Conservation (phyloP, 805 yeast genomes). For the Yamadazyma ubonensis region DNA sequence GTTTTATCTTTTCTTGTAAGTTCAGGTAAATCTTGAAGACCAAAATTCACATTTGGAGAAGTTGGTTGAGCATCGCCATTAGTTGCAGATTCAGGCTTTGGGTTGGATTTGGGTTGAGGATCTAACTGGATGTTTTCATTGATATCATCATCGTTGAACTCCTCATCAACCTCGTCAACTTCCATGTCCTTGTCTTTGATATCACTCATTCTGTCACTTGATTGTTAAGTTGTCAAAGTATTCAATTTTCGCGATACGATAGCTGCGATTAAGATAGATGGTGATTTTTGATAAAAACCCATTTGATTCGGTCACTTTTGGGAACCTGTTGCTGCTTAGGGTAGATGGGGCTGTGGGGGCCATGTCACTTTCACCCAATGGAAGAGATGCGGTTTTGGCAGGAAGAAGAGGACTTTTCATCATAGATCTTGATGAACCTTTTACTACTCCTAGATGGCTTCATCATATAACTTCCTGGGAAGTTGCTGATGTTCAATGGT, state of each 20-base stretch:
- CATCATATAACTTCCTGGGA: conserved; percentile 95
- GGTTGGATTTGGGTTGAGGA: neutral
- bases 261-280: neutral
- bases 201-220: neutral
- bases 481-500: conserved; percentile 98
- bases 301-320: conserved; percentile 60
- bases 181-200: conserved; percentile 13
- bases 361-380: conserved; percentile 84
- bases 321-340: conserved; percentile 73
- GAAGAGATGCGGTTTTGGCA: conserved; percentile 91
- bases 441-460: conserved; percentile 90
- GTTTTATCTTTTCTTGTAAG: conserved; percentile 77
- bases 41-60: conserved; percentile 11
- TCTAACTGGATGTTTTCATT: conserved; percentile 4
- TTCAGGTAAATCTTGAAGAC: conserved; percentile 52
- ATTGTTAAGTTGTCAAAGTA: neutral
- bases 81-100: neutral
- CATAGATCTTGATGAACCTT: conserved; percentile 94
- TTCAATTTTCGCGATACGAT: neutral
- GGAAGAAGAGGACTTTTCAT: conserved; percentile 78
- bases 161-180: conserved; percentile 20
- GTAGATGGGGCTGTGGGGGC: conserved; percentile 94
- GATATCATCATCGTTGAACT: conserved; percentile 25
- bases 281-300: conserved; percentile 19
- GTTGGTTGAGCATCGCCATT: conserved; percentile 3